Conservation (phyloP, 1,139 yeast genomes). For the Diutina neorugosa region DNA sequence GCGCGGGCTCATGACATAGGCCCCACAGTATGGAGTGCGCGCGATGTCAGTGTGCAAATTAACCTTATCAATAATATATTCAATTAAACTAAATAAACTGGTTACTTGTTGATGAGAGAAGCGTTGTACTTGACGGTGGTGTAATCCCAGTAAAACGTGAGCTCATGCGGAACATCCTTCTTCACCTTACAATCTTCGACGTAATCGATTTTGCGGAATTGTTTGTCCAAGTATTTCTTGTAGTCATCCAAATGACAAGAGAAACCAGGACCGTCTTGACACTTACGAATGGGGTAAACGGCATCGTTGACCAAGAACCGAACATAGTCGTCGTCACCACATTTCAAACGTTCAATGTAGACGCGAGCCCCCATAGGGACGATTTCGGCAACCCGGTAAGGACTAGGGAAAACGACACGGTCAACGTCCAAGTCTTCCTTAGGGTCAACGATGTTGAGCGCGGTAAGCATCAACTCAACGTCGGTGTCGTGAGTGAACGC, state of each 20-base stretch:
- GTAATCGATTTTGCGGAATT: conserved; percentile 19
- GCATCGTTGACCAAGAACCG: conserved; percentile 45
- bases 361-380: conserved; percentile 48
- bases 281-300: conserved; percentile 38
- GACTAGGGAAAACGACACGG: conserved; percentile 23
- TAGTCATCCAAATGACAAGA: conserved; percentile 38
- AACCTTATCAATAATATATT: no score
- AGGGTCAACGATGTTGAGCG: conserved; percentile 37
- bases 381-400: conserved; percentile 34
- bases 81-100: no score
- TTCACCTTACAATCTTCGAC: not conserved
- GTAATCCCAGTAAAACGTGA: conserved; percentile 28
- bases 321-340: conserved; percentile 28
- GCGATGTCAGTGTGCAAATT: no score
- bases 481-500: conserved; percentile 54
- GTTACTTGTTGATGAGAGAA: not conserved
- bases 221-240: conserved; percentile 18
- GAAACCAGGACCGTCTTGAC: conserved; percentile 46
- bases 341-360: conserved; percentile 33
- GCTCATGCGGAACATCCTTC: conserved; percentile 8
- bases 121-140: conserved; percentile 12
- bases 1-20: not conserved
- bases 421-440: conserved; percentile 18
- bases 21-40: not conserved
- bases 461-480: conserved; percentile 34